These are phyloP conservation scores for Marsdenia floribunda DNA, from an alignment of 257 asterid genomes.

Conservation along the genomic window DNA sequence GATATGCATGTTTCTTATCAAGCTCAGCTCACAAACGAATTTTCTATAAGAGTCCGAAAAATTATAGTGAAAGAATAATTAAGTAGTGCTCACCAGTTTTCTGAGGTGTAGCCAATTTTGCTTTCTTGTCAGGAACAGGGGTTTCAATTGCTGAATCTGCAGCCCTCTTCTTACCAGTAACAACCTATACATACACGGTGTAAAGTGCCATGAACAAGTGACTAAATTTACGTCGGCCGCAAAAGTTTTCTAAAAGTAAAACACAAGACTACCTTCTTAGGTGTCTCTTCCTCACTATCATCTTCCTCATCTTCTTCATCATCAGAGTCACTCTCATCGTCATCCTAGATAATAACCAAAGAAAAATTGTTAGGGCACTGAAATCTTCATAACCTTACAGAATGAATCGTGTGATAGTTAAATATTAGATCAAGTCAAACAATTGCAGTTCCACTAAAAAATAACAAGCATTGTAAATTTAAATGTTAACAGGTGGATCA, in stretches of 20 bases:
- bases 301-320: constrained; percentile 39
- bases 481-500: neutral
- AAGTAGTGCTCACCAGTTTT: constrained; percentile 52
- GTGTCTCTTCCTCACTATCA: constrained; percentile 75
- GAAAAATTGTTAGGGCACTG: neutral
- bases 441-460: neutral
- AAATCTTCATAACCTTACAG: neutral
- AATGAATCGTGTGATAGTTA: no score
- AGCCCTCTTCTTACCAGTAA: constrained; percentile 49
- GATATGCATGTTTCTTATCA: neutral
- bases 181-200: constrained; percentile 29
- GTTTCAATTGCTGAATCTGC: constrained; percentile 48
- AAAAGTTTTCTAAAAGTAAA: neutral
- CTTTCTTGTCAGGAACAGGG: constrained; percentile 66
- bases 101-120: constrained; percentile 71
- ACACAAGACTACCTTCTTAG: constrained; percentile 55
- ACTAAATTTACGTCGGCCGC: neutral
- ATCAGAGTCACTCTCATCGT: constrained; percentile 40
- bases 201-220: neutral
- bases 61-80: neutral
- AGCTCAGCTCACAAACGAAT: neutral
- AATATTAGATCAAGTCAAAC: neutral
- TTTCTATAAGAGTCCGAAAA: neutral
- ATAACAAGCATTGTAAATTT: neutral
- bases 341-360: constrained; percentile 33